Base-by-base conservation (phyloP, 208 protist species). In the Leishmania aethiopica region DNA sequence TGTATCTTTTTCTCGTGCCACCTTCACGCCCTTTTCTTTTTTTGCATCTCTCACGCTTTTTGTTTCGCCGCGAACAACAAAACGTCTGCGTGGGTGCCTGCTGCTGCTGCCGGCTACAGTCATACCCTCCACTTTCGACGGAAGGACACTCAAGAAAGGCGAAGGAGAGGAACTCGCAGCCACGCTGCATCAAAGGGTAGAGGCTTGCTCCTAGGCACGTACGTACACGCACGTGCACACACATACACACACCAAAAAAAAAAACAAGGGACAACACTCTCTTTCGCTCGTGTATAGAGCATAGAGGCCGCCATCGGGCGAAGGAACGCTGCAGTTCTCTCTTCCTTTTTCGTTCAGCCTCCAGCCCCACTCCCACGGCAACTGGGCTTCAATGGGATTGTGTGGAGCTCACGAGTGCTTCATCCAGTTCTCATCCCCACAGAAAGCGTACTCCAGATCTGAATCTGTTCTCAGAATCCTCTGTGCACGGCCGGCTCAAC, bases 291-390 rank as follows among this genome's bases (percentile, higher is more conserved):
- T 17, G 25, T 72, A 47, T 42, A 72, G 37, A 59, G 35, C 47
- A 37, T 10, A 51, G 45, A 42, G 51, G 35, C 0, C 28, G 25
- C 51, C 17, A 51, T 32, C 51, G 13, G 47, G 72, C 1, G 42
- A 53, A 2, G 40, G 42, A 32, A 40, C 28, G 66, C 67, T 6
- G 70, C 66, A 67, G 70, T 45, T 82, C 42, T 47, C 53, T 42
- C 32, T 42, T 75, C 69, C 59, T 19, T 78, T 82, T 57, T 76
- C 25, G 67, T 70, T 85, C 10, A 53, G 64, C 28, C 71, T 78
- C 32, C 25, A 53, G 40, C n/a, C 19, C n/a, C 35, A 70, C n/a
- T 28, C 47, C 57, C 13, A 74, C 40, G 17, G n/a, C 15, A 22
- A 62, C 64, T n/a, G 42, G 13, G 22, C 67, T 71, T 55, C 45